phyloP scores from a whole-genome alignment of 495 filamentous ascomycete species.

The Neurospora pannonica region DNA sequence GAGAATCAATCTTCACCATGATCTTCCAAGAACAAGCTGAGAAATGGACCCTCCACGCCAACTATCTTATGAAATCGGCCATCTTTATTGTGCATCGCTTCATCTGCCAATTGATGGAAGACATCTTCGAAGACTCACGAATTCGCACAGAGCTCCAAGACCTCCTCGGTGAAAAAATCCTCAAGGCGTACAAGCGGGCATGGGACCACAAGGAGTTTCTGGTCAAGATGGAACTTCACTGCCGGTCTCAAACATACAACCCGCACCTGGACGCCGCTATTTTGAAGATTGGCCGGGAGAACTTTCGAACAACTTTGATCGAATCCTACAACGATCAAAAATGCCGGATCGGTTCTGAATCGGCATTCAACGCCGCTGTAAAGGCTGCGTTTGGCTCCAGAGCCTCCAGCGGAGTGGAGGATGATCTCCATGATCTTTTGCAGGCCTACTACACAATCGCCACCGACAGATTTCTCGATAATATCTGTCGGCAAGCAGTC shows the following conservation, averaged over 20 bases:
- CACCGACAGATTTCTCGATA: slow-evolving; percentile 47
- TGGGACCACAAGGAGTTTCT: slow-evolving; percentile 37
- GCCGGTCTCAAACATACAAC: slow-evolving; percentile 39
- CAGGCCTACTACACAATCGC: slow-evolving; percentile 53
- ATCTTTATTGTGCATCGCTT: slow-evolving; percentile 40
- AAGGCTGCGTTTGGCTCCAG: background rate
- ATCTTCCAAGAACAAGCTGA: slow-evolving; percentile 42
- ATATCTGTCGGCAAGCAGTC: slow-evolving; percentile 31
- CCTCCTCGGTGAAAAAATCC: slow-evolving; percentile 34
- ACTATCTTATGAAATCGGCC: slow-evolving; percentile 16
- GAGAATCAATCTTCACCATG: slow-evolving; percentile 28
- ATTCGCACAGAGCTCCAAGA: slow-evolving; percentile 30
- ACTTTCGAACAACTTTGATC: slow-evolving; percentile 2
- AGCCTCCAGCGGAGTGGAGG: slow-evolving; percentile 21
- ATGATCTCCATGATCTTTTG: slow-evolving; percentile 50
- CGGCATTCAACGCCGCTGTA: background rate
- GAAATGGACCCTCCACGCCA: slow-evolving; percentile 42
- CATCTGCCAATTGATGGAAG: slow-evolving; percentile 27
- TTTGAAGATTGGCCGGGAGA: slow-evolving; percentile 24
- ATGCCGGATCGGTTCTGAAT: background rate
- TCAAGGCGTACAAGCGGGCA: slow-evolving; percentile 33
- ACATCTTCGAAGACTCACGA: slow-evolving; percentile 28
- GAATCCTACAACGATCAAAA: background rate
- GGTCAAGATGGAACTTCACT: slow-evolving; percentile 38
- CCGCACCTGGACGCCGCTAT: slow-evolving; percentile 46